Evolutionary conservation across 2,329 filamentous ascomycete genomes (phyloP).

Genomic region (Dryadomyces sulphureus): DNA sequence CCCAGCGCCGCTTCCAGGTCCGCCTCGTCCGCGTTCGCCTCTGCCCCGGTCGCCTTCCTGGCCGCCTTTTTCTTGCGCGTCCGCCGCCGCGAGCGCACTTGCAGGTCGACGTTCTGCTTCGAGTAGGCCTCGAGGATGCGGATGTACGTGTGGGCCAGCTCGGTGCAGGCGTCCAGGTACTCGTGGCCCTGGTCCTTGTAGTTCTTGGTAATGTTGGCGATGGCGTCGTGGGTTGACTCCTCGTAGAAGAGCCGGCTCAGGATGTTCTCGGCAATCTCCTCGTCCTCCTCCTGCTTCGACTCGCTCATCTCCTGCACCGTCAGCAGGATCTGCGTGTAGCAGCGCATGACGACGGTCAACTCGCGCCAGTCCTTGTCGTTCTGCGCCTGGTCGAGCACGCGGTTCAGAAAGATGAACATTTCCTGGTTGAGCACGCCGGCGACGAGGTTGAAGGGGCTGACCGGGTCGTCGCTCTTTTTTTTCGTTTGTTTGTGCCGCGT

Average conservation of each 20-base stretch:
- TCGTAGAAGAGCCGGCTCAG: constrained; percentile 97
- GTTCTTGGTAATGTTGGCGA: constrained; percentile 64
- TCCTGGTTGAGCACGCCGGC: constrained; percentile 87
- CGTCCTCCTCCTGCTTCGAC: constrained; percentile 76
- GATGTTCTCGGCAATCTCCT: constrained; percentile 96
- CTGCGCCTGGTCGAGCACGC: constrained; percentile 62
- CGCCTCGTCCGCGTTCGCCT: too few relatives aligned
- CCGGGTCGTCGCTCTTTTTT: constrained; percentile 20
- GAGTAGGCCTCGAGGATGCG: constrained; percentile 86
- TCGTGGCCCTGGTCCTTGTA: constrained; percentile 92
- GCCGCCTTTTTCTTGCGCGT: constrained; percentile 60
- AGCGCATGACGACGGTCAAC: constrained; percentile 76
- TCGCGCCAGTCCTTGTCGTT: constrained; percentile 82
- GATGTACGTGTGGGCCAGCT: constrained; percentile 81
- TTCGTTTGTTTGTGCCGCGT: constrained; percentile 38
- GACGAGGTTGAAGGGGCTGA: constrained; percentile 72
- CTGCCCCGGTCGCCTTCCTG: constrained; percentile 28
- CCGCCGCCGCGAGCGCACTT: constrained; percentile 69
- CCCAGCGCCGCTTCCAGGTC: constrained; percentile 11
- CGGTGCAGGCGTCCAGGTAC: constrained; percentile 83
- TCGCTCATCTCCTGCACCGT: constrained; percentile 87
- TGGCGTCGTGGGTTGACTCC: constrained; percentile 78
- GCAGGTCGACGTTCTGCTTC: constrained; percentile 87
- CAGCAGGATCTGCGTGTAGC: constrained; percentile 85
- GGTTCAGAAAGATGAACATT: constrained; percentile 79